phyloP scores from a whole-genome alignment of 352 stramenopile species.

The Globisporangium cylindrosporum region DNA sequence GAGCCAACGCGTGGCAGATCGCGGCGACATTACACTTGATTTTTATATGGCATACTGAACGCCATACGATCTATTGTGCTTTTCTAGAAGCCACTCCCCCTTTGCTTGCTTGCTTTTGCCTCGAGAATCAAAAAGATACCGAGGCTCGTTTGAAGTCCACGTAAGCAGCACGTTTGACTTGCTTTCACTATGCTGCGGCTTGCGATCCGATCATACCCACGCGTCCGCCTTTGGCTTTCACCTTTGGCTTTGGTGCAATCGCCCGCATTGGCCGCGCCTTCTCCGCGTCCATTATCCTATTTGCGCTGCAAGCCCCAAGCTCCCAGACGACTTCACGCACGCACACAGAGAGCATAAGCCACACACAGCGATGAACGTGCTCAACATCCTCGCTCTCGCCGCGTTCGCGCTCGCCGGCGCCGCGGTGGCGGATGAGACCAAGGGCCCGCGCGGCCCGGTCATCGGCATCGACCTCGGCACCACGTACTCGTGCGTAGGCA shows the following conservation, averaged over 20 bases:
- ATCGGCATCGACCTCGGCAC: constrained; percentile 91
- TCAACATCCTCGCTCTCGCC: constrained; percentile 59
- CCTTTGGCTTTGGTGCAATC: too few species aligned
- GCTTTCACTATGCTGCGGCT: constrained; percentile 10
- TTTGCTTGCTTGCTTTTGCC: too few species aligned
- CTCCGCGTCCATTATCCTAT: constrained; percentile 54
- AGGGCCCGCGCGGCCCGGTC: constrained; percentile 59
- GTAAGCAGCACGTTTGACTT: constrained; percentile 10
- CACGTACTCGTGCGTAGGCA: constrained; percentile 93
- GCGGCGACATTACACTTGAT: constrained; percentile 11
- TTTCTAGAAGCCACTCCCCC: constrained; percentile 24
- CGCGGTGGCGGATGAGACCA: constrained; percentile 42
- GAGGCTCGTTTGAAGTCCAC: constrained; percentile 2
- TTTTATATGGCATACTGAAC: constrained; percentile 28
- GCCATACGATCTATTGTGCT: constrained; percentile 11
- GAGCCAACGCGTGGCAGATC: constrained; percentile 31
- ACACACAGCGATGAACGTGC: constrained; percentile 45
- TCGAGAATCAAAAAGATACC: neutral
- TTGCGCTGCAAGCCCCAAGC: constrained; percentile 18
- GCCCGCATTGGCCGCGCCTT: neutral
- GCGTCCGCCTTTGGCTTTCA: neutral
- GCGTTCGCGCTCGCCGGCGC: constrained; percentile 34
- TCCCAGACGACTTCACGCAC: neutral
- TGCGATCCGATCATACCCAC: too few species aligned
- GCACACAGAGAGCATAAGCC: constrained; percentile 23